phyloP scores from a whole-genome alignment of 2,329 filamentous ascomycete species.

The Emmonsia crescens region DNA sequence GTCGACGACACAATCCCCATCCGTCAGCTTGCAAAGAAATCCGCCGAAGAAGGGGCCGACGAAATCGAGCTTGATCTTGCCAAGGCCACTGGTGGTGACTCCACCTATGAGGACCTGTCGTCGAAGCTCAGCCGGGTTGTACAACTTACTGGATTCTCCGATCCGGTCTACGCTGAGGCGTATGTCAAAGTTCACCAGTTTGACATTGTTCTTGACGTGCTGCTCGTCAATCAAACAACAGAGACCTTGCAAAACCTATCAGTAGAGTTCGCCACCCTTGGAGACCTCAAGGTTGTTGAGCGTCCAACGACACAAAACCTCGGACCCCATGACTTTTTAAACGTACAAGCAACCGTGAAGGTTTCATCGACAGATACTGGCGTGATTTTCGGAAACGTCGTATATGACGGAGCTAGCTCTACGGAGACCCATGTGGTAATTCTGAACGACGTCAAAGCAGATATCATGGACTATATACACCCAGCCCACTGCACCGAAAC shows the following conservation, averaged over 20 bases:
- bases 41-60: constrained; percentile 66
- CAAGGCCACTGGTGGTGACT: constrained; percentile 85
- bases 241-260: constrained; percentile 95
- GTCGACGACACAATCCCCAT: constrained; percentile 93
- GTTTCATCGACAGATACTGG: constrained; percentile 96
- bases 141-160: constrained; percentile 94
- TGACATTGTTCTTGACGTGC: constrained; percentile 91
- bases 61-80: constrained; percentile 84
- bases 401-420: constrained; percentile 87
- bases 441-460: constrained; percentile 92
- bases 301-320: constrained; percentile 93
- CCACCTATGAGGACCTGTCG: constrained; percentile 69
- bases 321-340: constrained; percentile 90
- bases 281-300: constrained; percentile 96
- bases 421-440: constrained; percentile 96
- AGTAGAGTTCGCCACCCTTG: constrained; percentile 95
- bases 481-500: constrained; percentile 94
- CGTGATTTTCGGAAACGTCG: constrained; percentile 96
- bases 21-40: constrained; percentile 87
- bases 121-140: constrained; percentile 95
- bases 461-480: constrained; percentile 99
- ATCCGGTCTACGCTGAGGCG: constrained; percentile 96
- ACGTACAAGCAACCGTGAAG: constrained; percentile 97
- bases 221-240: constrained; percentile 92
- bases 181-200: constrained; percentile 99